Evolutionary conservation across 768 basidiomycete genomes (phyloP).

Genomic region (Fibroporia radiculosa): DNA sequence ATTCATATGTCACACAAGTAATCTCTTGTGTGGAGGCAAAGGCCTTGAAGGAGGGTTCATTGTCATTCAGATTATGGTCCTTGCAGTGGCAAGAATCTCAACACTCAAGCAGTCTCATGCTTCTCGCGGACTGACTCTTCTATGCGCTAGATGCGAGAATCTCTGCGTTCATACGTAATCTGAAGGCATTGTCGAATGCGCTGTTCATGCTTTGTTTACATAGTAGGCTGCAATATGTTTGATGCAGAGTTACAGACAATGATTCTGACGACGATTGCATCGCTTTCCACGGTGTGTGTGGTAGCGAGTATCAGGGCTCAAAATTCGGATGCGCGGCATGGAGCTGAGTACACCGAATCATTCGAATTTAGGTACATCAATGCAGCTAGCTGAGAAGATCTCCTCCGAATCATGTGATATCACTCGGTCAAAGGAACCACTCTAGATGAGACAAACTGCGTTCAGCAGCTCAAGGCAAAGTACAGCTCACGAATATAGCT

Average conservation of each 20-base stretch:
- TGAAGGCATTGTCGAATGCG: background rate
- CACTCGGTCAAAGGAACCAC: background rate
- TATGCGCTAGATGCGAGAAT: constrained; percentile 8
- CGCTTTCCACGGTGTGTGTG: background rate
- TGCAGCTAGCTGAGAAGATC: too few species aligned
- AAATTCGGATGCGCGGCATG: background rate
- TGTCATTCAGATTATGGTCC: background rate
- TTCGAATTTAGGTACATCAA: too few species aligned
- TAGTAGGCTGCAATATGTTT: constrained; percentile 6
- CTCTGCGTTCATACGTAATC: constrained; percentile 2
- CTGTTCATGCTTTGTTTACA: background rate
- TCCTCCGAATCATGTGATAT: background rate
- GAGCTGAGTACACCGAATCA: background rate
- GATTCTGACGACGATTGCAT: background rate
- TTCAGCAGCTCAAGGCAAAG: background rate
- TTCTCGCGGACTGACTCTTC: background rate
- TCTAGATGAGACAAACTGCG: constrained; percentile 1
- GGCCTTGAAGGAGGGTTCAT: background rate
- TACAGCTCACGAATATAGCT: background rate
- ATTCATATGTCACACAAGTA: background rate
- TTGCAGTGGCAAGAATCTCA: constrained; percentile 4
- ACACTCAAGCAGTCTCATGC: background rate
- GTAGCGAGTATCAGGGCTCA: too few species aligned
- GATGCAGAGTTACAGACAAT: background rate
- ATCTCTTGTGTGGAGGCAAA: constrained; percentile 1